phyloP scores from a whole-genome alignment of 371 early-diverging fungal genomes.

The Rhizomucor miehei region DNA sequence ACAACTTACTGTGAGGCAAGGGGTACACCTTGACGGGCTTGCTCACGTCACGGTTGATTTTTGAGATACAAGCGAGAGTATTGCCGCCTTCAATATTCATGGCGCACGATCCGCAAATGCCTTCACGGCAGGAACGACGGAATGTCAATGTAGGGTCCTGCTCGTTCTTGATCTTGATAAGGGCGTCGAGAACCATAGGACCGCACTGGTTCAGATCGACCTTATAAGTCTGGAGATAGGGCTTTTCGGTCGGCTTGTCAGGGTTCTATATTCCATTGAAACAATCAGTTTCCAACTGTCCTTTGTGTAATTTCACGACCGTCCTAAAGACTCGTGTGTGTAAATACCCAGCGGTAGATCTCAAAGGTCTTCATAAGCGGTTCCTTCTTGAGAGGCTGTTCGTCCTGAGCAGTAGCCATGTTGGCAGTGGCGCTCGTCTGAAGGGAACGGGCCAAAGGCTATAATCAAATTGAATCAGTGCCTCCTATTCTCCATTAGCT shows the following conservation, averaged over 20 bases:
- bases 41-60: slow-evolving; percentile 71
- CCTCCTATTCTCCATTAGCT: not conserved
- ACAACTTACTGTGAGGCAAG: slow-evolving; percentile 86
- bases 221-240: slow-evolving; percentile 81
- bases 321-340: too few relatives aligned
- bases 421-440: slow-evolving; percentile 26
- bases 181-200: slow-evolving; percentile 94
- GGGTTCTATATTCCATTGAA: slow-evolving; percentile 64
- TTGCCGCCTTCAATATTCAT: slow-evolving; percentile 97
- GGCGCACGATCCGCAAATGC: slow-evolving; percentile 95
- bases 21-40: slow-evolving; percentile 88
- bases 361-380: slow-evolving; percentile 72
- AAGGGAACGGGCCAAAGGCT: slow-evolving; percentile 43
- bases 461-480: slow-evolving; percentile 4
- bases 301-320: too few relatives aligned
- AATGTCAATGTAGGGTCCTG: slow-evolving; percentile 90
- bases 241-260: slow-evolving; percentile 86
- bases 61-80: slow-evolving; percentile 90
- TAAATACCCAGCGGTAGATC: slow-evolving; percentile 82
- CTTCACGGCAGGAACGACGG: slow-evolving; percentile 77
- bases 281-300: not conserved
- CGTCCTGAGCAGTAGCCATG: slow-evolving; percentile 35
- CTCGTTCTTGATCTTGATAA: slow-evolving; percentile 96
- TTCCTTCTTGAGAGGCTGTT: slow-evolving; percentile 37
- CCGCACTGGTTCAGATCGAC: slow-evolving; percentile 90